Evolutionary conservation across 352 stramenopile genomes (phyloP).

Genomic region (Achlya hypogyna): DNA sequence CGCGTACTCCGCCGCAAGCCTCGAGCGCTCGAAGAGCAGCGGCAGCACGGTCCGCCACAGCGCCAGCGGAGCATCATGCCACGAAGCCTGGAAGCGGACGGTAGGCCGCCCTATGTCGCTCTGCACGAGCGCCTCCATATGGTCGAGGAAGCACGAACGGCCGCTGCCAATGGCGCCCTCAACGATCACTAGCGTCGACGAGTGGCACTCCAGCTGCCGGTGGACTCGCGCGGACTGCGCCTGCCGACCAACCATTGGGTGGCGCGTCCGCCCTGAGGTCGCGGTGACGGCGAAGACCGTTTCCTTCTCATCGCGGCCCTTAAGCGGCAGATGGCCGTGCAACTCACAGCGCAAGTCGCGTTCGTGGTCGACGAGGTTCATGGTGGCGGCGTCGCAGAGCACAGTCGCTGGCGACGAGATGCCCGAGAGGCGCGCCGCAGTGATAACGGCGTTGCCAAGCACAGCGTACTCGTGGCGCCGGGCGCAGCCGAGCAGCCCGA

Average conservation of each 20-base stretch:
- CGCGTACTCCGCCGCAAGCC: no score
- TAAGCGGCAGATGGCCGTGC: background rate
- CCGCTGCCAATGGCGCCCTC: background rate
- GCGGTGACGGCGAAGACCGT: background rate
- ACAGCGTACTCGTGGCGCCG: conserved; percentile 23
- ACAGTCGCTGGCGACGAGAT: background rate
- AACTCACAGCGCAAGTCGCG: background rate
- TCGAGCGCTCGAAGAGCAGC: no score
- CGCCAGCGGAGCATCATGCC: background rate
- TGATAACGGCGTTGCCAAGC: conserved; percentile 25
- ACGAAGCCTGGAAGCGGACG: background rate
- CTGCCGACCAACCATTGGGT: background rate
- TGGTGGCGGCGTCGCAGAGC: background rate
- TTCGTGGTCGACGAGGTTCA: background rate
- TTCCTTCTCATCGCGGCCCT: background rate
- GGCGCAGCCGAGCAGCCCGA: conserved; percentile 20
- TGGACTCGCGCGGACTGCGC: background rate
- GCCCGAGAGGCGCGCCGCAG: conserved; percentile 23
- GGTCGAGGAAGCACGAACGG: background rate
- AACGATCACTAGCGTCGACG: background rate
- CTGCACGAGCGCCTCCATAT: background rate
- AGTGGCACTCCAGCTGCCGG: background rate
- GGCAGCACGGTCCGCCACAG: background rate
- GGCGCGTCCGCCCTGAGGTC: background rate
- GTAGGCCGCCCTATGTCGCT: background rate